Percentiles rank a stretch among this genome's conserved stretches.
Conservation (phyloP, 768 basidiomycete genomes). For the Dioszegia aurantiaca region DNA sequence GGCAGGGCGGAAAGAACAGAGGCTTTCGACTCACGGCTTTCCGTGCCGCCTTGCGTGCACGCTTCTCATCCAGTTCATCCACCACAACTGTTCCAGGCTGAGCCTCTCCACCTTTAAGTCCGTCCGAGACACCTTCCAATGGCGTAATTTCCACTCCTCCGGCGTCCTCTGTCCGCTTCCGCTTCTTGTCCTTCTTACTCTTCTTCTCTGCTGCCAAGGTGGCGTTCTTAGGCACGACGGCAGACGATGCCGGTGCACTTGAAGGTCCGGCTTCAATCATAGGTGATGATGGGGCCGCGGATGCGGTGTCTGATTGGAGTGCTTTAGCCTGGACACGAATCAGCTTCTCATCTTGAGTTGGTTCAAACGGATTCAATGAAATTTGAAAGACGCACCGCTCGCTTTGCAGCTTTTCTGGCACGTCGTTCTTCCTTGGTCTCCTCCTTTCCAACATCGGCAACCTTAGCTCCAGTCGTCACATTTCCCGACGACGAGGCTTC, state of each 20-base stretch:
- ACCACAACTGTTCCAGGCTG: background rate
- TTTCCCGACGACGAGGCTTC: background rate
- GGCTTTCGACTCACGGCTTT: conserved; percentile 3
- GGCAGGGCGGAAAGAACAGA: background rate
- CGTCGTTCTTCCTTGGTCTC: conserved; percentile 19
- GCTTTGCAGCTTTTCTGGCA: conserved; percentile 17
- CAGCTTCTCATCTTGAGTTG: too few species aligned
- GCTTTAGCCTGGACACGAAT: background rate
- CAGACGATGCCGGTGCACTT: background rate
- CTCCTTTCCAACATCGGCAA: conserved; percentile 7
- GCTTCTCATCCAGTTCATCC: conserved; percentile 15
- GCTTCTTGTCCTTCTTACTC: conserved; percentile 20
- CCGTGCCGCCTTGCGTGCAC: conserved; percentile 17
- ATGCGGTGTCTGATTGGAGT: background rate
- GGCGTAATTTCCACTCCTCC: background rate
- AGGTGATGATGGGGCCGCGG: background rate
- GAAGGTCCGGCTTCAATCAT: background rate
- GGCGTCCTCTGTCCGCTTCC: background rate
- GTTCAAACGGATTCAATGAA: background rate
- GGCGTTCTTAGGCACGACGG: background rate
- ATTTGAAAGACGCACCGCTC: background rate
- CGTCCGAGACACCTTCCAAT: too few species aligned
- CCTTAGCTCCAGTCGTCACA: background rate
- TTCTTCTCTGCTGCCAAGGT: background rate
- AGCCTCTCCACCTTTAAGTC: too few species aligned